Conservation (phyloP, 2,329 filamentous ascomycete species). For the Rhinocladiella mackenziei region DNA sequence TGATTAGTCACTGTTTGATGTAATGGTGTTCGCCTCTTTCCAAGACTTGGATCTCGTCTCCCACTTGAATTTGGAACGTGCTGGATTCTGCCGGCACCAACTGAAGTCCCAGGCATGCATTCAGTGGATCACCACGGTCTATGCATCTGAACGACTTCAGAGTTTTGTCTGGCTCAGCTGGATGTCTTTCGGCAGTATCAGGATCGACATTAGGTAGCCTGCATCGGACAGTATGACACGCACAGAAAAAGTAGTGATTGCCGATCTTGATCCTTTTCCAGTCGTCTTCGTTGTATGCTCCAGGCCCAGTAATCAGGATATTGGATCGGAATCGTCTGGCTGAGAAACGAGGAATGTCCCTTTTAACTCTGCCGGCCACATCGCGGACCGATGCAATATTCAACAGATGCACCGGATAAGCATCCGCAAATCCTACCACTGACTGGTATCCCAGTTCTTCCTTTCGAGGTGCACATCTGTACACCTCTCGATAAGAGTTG, state of each 20-base stretch:
- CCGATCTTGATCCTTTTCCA: conserved; percentile 54
- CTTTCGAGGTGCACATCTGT: conserved; percentile 52
- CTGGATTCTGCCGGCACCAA: conserved; percentile 33
- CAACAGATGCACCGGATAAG: conserved; percentile 56
- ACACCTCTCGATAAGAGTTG: conserved; percentile 46
- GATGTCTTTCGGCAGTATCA: conserved; percentile 49
- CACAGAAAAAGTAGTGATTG: conserved; percentile 22
- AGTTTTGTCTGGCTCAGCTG: conserved; percentile 46
- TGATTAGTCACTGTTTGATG: conserved; percentile 38
- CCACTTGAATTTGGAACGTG: conserved; percentile 33
- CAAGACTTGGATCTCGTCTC: conserved; percentile 39
- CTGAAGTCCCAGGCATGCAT: conserved; percentile 54
- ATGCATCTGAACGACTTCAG: conserved; percentile 49
- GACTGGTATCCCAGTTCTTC: conserved; percentile 51
- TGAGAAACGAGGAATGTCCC: conserved; percentile 43
- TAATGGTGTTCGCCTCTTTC: conserved; percentile 44
- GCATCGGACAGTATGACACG: conserved; percentile 49
- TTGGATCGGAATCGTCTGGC: conserved; percentile 57
- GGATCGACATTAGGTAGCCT: conserved; percentile 58
- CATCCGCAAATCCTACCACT: conserved; percentile 54
- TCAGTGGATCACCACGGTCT: conserved; percentile 47
- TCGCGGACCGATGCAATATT: conserved; percentile 53
- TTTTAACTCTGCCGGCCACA: conserved; percentile 43
- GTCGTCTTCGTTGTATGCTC: conserved; percentile 53
- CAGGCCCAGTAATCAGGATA: conserved; percentile 52